These are phyloP conservation scores for Oryza nivara DNA, from an alignment of 176 grass and related monocot species.

Conservation along the genomic window DNA sequence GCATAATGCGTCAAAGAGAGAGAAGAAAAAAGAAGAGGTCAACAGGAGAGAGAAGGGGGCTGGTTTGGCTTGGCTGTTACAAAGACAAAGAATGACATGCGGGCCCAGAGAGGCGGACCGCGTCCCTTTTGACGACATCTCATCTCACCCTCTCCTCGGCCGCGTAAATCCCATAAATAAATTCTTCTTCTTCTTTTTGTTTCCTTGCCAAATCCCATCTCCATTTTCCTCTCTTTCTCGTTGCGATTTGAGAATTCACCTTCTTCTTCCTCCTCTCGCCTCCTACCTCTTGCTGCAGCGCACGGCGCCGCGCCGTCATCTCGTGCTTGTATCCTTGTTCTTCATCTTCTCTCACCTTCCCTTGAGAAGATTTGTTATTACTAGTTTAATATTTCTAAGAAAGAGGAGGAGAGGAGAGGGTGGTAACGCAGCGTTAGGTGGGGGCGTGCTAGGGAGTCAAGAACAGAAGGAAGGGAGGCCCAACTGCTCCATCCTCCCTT, in stretches of 20 bases:
- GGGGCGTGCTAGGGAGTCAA: not conserved
- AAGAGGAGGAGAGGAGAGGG: not conserved
- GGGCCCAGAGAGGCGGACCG: not conserved
- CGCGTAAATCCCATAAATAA: not conserved
- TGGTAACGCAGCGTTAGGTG: not conserved
- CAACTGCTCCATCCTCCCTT: not conserved
- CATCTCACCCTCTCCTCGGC: no score
- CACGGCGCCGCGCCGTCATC: not conserved
- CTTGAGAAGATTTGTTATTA: not conserved
- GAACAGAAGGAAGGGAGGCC: not conserved
- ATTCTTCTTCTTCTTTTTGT: not conserved
- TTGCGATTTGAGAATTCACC: not conserved
- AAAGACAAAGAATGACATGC: not conserved
- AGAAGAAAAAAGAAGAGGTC: not conserved
- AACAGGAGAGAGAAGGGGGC: not conserved
- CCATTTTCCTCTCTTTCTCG: not conserved
- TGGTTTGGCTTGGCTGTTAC: no score
- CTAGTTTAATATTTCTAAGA: not conserved
- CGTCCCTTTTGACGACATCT: no score
- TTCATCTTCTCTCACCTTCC: no score
- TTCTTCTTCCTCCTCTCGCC: constrained; percentile 19
- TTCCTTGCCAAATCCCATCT: not conserved
- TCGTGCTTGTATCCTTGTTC: not conserved
- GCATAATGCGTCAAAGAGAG: not conserved
- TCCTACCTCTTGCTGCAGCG: not conserved